These are phyloP conservation scores for Liquidambar formosana DNA, from an alignment of 164 flowering plant species.

Conservation along the genomic window DNA sequence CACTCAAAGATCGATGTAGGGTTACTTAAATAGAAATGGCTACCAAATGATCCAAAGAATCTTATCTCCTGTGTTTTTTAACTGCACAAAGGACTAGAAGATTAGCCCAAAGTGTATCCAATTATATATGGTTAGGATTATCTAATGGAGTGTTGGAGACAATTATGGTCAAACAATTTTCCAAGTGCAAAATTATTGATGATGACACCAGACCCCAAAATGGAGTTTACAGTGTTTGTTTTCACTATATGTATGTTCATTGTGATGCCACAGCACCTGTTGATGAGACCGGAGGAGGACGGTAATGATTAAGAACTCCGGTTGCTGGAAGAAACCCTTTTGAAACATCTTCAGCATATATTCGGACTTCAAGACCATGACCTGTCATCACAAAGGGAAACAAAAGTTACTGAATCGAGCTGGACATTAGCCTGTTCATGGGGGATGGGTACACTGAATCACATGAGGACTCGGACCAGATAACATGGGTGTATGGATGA, in stretches of 20 bases:
- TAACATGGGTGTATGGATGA: too few species aligned
- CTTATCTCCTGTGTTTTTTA: neutral
- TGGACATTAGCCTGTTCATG: too few species aligned
- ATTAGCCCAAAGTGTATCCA: neutral
- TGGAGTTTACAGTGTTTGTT: neutral
- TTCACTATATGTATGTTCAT: neutral
- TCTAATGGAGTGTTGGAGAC: neutral
- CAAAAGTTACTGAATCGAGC: neutral
- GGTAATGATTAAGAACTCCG: conserved; percentile 89
- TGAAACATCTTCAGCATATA: conserved; percentile 98
- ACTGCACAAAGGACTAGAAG: neutral
- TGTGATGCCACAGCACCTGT: conserved; percentile 48
- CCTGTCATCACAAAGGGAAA: conserved; percentile 41
- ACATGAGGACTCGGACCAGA: too few species aligned
- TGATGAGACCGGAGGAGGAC: conserved; percentile 69
- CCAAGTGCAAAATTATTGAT: neutral
- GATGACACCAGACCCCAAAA: neutral
- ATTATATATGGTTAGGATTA: neutral
- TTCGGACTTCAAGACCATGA: conserved; percentile 98
- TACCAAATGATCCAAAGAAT: neutral
- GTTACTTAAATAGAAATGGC: neutral
- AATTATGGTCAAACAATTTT: neutral
- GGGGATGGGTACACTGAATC: too few species aligned
- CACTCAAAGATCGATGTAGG: neutral
- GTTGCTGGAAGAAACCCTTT: conserved; percentile 99